Conservation (phyloP, 495 filamentous ascomycete genomes). For the Hyaloscypha finlandica region DNA sequence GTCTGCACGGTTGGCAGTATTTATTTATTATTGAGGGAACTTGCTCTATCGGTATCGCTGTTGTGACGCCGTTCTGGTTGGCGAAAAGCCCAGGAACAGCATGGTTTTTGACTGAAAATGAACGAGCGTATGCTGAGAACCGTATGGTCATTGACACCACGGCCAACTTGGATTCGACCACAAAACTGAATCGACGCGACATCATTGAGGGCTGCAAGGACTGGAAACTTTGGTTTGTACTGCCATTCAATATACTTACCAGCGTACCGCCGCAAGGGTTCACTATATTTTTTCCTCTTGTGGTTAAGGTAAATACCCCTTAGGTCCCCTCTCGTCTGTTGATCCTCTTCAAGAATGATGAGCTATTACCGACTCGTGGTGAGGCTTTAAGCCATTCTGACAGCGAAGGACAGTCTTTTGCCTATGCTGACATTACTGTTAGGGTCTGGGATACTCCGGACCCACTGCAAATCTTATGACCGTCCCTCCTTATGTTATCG, state of each 20-base stretch:
- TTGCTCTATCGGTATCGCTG: conserved; percentile 61
- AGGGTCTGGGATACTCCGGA: conserved; percentile 39
- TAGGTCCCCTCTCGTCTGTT: conserved; percentile 15
- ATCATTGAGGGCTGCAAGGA: conserved; percentile 49
- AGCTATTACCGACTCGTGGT: neutral
- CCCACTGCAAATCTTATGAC: conserved; percentile 55
- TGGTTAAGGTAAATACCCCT: conserved; percentile 33
- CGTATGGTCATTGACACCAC: conserved; percentile 36
- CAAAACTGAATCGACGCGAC: conserved; percentile 35
- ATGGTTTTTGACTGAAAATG: conserved; percentile 35
- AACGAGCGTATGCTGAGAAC: conserved; percentile 44
- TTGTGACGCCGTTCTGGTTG: conserved; percentile 32
- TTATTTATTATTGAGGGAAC: conserved; percentile 60
- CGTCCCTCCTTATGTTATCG: conserved; percentile 52
- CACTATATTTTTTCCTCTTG: conserved; percentile 56
- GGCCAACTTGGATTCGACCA: too few species aligned
- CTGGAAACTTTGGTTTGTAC: conserved; percentile 47
- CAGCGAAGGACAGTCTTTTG: conserved; percentile 3
- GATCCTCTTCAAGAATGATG: too few species aligned
- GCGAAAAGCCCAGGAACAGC: conserved; percentile 29
- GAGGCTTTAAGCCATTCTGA: too few species aligned
- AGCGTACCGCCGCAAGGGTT: conserved; percentile 56
- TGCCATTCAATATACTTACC: conserved; percentile 49
- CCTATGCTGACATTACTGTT: neutral
- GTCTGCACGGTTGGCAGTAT: conserved; percentile 23